A percentile compares a stretch with the other conserved stretches of the same genome.
phyloP scores from a whole-genome alignment of 148 eudicot species.

The Oxyria digyna region DNA sequence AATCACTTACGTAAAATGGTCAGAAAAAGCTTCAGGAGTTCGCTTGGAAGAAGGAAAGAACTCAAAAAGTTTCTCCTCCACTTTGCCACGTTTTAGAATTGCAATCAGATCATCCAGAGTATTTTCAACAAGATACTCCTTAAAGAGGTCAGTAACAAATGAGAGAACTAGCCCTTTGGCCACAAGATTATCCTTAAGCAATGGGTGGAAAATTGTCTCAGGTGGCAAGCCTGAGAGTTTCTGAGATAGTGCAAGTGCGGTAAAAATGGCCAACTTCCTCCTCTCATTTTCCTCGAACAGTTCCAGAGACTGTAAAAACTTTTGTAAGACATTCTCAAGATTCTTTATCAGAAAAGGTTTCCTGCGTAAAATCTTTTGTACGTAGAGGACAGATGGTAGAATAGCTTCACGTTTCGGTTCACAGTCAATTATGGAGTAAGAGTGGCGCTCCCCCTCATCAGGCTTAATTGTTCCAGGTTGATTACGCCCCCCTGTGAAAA shows the following conservation, averaged over 20 bases:
- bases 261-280: slow-evolving; percentile 89
- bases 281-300: slow-evolving; percentile 89
- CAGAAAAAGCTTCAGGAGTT: slow-evolving; percentile 77
- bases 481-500: slow-evolving; percentile 88
- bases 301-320: slow-evolving; percentile 88
- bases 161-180: slow-evolving; percentile 88
- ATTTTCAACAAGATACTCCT: slow-evolving; percentile 86
- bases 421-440: slow-evolving; percentile 77
- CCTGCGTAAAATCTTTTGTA: slow-evolving; percentile 81
- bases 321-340: slow-evolving; percentile 97
- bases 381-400: slow-evolving; percentile 73
- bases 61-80: slow-evolving; percentile 75
- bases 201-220: slow-evolving; percentile 93
- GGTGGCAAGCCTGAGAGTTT: slow-evolving; percentile 96
- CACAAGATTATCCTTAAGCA: slow-evolving; percentile 93
- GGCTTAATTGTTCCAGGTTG: slow-evolving; percentile 96
- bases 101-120: slow-evolving; percentile 89
- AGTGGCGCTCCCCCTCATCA: slow-evolving; percentile 96
- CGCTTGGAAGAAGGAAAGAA: slow-evolving; percentile 84
- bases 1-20: slow-evolving; percentile 97
- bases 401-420: slow-evolving; percentile 84
- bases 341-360: slow-evolving; percentile 89
- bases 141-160: slow-evolving; percentile 89
- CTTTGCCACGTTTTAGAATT: slow-evolving; percentile 80
- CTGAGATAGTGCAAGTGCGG: slow-evolving; percentile 98